Conservation (phyloP, 306 rosid genomes). For the Biancaea sappan region DNA sequence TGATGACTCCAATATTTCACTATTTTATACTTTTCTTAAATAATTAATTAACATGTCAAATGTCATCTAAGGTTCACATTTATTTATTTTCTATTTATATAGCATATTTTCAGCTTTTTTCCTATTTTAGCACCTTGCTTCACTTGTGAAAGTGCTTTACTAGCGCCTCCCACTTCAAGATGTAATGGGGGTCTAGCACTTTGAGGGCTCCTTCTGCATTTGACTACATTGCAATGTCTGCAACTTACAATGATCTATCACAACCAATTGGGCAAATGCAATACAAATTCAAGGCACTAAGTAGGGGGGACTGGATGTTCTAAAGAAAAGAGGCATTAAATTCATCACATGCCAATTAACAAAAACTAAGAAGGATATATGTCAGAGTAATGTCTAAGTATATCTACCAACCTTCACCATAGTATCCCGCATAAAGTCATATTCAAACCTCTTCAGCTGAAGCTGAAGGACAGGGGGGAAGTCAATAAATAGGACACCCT, state of each 20-base stretch:
- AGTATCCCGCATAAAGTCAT: slow-evolving; percentile 95
- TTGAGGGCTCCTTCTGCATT: no score
- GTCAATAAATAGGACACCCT: slow-evolving; percentile 92
- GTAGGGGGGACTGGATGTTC: background rate
- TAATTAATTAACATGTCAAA: no score
- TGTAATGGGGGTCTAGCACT: no score
- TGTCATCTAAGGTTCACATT: no score
- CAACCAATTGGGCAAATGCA: slow-evolving; percentile 8
- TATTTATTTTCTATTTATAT: no score
- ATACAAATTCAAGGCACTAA: slow-evolving; percentile 15
- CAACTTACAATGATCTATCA: slow-evolving; percentile 24
- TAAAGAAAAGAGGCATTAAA: slow-evolving; percentile 15
- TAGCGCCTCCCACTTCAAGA: no score
- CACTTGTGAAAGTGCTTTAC: no score
- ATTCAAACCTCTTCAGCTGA: slow-evolving; percentile 96
- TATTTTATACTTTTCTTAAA: no score
- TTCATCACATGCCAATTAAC: slow-evolving; percentile 8
- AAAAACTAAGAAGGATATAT: slow-evolving; percentile 22
- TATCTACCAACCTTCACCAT: slow-evolving; percentile 89
- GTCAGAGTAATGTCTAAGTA: slow-evolving; percentile 11
- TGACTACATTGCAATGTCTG: no score
- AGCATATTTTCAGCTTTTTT: no score
- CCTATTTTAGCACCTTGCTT: no score
- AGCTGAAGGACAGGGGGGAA: slow-evolving; percentile 99
- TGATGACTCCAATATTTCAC: no score